Conservation (phyloP, 148 eudicot genomes). For the Dysphania ambrosioides region DNA sequence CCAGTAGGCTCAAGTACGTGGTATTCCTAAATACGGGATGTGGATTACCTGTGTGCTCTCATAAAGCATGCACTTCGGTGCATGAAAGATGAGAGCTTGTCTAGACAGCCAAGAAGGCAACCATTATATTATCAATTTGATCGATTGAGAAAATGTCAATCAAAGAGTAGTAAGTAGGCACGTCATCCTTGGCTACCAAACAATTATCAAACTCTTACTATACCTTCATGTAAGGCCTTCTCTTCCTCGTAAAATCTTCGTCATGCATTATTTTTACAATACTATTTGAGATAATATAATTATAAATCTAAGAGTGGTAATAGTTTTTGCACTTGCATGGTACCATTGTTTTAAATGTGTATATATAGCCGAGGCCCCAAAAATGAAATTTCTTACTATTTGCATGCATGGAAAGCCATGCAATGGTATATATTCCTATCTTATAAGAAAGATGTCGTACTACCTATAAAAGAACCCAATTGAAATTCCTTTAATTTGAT, state of each 20-base stretch:
- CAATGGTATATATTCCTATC: conserved; percentile 1
- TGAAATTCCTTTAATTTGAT: background rate
- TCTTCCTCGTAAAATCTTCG: background rate
- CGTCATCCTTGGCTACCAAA: conserved; percentile 21
- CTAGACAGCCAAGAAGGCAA: conserved; percentile 32
- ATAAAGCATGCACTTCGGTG: no score
- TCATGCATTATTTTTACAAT: background rate
- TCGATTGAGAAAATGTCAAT: background rate
- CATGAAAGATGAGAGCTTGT: conserved; percentile 29
- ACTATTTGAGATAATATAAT: no score
- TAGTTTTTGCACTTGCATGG: no score
- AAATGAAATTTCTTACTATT: background rate
- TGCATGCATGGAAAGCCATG: conserved; percentile 5
- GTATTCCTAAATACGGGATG: no score
- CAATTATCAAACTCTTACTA: conserved; percentile 8
- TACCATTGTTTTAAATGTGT: no score
- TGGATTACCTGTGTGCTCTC: no score
- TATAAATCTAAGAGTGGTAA: no score
- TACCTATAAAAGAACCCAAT: background rate
- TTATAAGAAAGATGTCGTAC: background rate
- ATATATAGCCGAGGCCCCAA: no score
- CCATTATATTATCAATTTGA: conserved; percentile 1
- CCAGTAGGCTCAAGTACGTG: no score
- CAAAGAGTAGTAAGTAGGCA: background rate
- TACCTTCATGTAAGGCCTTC: conserved; percentile 11